Conservation (phyloP, 1,284 basidiomycete genomes). For the Ceratobasidium theobromae region DNA sequence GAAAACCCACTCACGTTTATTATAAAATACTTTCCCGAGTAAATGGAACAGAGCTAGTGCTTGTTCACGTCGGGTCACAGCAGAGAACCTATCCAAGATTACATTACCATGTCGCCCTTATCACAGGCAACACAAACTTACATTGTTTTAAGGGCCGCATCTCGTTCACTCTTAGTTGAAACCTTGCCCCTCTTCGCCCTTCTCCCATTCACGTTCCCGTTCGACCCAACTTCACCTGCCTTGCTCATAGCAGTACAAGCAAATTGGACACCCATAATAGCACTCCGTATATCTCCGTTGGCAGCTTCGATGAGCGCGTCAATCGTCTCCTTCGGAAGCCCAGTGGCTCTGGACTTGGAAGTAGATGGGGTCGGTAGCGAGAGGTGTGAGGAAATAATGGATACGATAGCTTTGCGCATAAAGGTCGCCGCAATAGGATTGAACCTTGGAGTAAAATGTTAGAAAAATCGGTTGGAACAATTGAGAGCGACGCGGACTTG, state of each 20-base stretch:
- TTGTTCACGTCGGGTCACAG: slow-evolving; percentile 79
- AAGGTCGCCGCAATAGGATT: slow-evolving; percentile 89
- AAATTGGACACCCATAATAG: slow-evolving; percentile 91
- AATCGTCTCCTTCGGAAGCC: slow-evolving; percentile 63
- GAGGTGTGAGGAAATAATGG: slow-evolving; percentile 58
- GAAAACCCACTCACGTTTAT: slow-evolving; percentile 70
- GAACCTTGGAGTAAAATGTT: slow-evolving; percentile 57
- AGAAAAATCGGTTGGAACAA: not conserved
- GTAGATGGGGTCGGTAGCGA: slow-evolving; percentile 34
- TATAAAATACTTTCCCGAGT: slow-evolving; percentile 91
- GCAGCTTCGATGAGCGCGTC: slow-evolving; percentile 76
- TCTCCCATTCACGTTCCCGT: slow-evolving; percentile 36
- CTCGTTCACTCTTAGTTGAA: slow-evolving; percentile 41
- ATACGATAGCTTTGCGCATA: slow-evolving; percentile 74
- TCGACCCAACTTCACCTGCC: no score
- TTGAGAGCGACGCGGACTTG: slow-evolving; percentile 51
- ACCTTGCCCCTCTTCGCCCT: slow-evolving; percentile 40
- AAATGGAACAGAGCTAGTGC: slow-evolving; percentile 89
- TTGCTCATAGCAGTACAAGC: slow-evolving; percentile 52
- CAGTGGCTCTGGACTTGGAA: slow-evolving; percentile 40
- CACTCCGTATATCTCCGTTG: slow-evolving; percentile 89
- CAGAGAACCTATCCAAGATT: slow-evolving; percentile 52
- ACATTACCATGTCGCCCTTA: slow-evolving; percentile 31
- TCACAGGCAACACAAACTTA: slow-evolving; percentile 44
- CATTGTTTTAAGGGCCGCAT: slow-evolving; percentile 20